Percentiles rank a stretch among this genome's conserved stretches.
These are phyloP conservation scores for Citrus mangshanensis DNA, from an alignment of 345 rosid species.

Conservation along the genomic window DNA sequence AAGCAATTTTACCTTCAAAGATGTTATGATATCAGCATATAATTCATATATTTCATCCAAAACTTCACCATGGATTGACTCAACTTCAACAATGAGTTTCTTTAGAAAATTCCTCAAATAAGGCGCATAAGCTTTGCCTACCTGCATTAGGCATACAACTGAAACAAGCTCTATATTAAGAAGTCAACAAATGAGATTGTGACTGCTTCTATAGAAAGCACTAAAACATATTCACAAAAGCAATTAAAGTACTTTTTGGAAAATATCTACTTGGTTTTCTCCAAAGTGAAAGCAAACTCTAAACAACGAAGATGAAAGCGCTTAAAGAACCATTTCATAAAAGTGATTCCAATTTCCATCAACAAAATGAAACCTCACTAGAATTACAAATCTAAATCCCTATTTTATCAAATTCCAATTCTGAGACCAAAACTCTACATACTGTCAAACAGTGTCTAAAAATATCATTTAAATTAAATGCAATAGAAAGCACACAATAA, in stretches of 20 bases:
- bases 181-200: background rate
- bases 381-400: background rate
- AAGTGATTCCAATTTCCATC: background rate
- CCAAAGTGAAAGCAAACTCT: background rate
- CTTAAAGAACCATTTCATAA: background rate
- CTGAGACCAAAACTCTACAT: background rate
- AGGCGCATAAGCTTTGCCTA: slow-evolving; percentile 39
- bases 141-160: slow-evolving; percentile 34
- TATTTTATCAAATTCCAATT: background rate
- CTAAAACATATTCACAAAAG: background rate
- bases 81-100: slow-evolving; percentile 70
- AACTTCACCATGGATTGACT: slow-evolving; percentile 45
- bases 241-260: background rate
- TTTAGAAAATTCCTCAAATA: slow-evolving; percentile 59
- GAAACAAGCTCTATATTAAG: slow-evolving; percentile 10
- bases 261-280: background rate
- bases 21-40: slow-evolving; percentile 49
- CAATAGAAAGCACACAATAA: background rate
- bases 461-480: background rate
- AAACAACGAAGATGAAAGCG: background rate
- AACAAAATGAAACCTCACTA: background rate
- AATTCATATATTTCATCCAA: slow-evolving; percentile 69
- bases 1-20: slow-evolving; percentile 46
- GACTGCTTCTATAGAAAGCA: background rate
- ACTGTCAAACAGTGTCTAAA: background rate